A percentile compares a stretch with the other conserved stretches of the same genome.
phyloP scores from a whole-genome alignment of 2,329 filamentous ascomycete species.

The Claviceps monticola region DNA sequence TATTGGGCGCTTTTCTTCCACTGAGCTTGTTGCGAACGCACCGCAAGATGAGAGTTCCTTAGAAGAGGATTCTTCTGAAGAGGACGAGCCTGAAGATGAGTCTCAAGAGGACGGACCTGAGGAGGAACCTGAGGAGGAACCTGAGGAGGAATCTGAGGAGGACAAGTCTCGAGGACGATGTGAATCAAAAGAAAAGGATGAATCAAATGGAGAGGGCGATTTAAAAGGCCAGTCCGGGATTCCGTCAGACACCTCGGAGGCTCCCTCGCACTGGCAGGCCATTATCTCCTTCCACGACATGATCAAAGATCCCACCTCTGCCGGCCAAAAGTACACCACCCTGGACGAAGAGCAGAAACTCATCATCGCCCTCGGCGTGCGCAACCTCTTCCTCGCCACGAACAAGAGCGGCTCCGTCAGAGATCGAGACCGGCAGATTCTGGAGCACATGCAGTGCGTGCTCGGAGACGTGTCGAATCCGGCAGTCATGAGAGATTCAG shows the following conservation, averaged over 20 bases:
- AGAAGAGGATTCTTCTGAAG: background rate
- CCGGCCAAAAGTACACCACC: background rate
- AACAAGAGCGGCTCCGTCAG: background rate
- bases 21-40: background rate
- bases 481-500: background rate
- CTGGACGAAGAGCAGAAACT: slow-evolving; percentile 4
- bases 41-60: background rate
- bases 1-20: background rate
- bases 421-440: slow-evolving; percentile 4
- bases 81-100: background rate
- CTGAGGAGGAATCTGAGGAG: too few relatives aligned
- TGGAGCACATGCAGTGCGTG: slow-evolving; percentile 1
- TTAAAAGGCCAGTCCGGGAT: background rate
- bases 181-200: background rate
- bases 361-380: slow-evolving; percentile 5
- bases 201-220: background rate
- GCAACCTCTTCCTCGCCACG: slow-evolving; percentile 5
- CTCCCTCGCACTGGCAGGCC: slow-evolving; percentile 1
- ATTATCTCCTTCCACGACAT: slow-evolving; percentile 5
- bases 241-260: background rate
- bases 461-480: background rate
- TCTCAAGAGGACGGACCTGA: too few relatives aligned
- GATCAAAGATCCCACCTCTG: background rate
- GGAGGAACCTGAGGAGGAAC: too few relatives aligned
- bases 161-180: too few relatives aligned